These are phyloP conservation scores for Exophiala calicioides DNA, from an alignment of 2,329 filamentous ascomycete genomes.

Conservation along the genomic window DNA sequence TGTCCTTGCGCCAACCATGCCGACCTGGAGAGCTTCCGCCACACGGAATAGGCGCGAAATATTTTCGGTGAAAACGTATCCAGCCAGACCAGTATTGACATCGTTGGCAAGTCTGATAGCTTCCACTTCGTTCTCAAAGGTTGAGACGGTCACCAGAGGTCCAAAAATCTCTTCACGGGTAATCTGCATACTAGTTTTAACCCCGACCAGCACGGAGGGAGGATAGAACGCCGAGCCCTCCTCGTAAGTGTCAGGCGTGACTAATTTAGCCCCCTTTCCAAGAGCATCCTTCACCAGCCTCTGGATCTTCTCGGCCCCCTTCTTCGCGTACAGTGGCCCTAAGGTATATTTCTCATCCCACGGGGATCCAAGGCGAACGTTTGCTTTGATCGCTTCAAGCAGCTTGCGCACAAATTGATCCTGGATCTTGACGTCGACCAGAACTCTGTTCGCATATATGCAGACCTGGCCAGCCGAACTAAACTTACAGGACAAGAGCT, in stretches of 20 bases:
- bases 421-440: slow-evolving; percentile 79
- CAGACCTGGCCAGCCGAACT: slow-evolving; percentile 78
- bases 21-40: slow-evolving; percentile 22
- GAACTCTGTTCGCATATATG: slow-evolving; percentile 84
- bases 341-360: slow-evolving; percentile 72
- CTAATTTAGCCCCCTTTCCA: slow-evolving; percentile 73
- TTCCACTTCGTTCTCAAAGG: slow-evolving; percentile 37
- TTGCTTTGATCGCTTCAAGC: slow-evolving; percentile 63
- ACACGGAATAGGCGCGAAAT: slow-evolving; percentile 22
- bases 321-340: slow-evolving; percentile 80
- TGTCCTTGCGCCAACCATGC: slow-evolving; percentile 36
- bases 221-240: slow-evolving; percentile 76
- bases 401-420: slow-evolving; percentile 76
- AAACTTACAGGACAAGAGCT: slow-evolving; percentile 8
- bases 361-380: slow-evolving; percentile 78
- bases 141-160: slow-evolving; percentile 62
- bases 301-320: slow-evolving; percentile 71
- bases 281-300: slow-evolving; percentile 79
- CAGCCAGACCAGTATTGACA: slow-evolving; percentile 16
- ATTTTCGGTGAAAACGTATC: slow-evolving; percentile 21
- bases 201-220: slow-evolving; percentile 56
- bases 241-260: slow-evolving; percentile 41
- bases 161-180: slow-evolving; percentile 50
- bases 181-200: slow-evolving; percentile 49
- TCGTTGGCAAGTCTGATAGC: slow-evolving; percentile 15